Conservation (phyloP, 2,329 filamentous ascomycete species). For the Penicillium sp. region DNA sequence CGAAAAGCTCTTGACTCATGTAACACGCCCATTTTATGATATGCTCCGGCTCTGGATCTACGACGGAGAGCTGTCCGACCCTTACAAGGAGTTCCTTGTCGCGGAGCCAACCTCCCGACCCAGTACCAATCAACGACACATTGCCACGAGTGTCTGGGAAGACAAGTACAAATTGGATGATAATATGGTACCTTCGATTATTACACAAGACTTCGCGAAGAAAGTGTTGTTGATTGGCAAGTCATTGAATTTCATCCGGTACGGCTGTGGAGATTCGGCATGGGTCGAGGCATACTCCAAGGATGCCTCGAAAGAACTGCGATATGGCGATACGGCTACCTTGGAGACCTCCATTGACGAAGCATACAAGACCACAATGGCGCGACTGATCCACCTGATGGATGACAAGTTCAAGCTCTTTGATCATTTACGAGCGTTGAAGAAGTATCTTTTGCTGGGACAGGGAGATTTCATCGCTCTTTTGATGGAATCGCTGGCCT, state of each 20-base stretch:
- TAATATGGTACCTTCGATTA: constrained; percentile 86
- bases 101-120: constrained; percentile 64
- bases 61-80: constrained; percentile 94
- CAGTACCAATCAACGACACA: constrained; percentile 45
- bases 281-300: constrained; percentile 98
- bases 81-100: constrained; percentile 93
- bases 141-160: constrained; percentile 89
- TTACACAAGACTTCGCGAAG: constrained; percentile 86
- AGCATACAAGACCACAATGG: constrained; percentile 97
- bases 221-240: constrained; percentile 98
- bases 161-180: constrained; percentile 88
- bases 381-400: constrained; percentile 87
- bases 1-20: constrained; percentile 75
- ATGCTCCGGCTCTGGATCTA: constrained; percentile 97
- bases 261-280: constrained; percentile 84
- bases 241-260: constrained; percentile 94
- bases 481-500: constrained; percentile 91
- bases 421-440: constrained; percentile 83
- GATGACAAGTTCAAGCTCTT: constrained; percentile 91
- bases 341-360: constrained; percentile 92
- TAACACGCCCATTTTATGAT: constrained; percentile 92
- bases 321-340: constrained; percentile 87
- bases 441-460: constrained; percentile 88
- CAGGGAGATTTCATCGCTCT: constrained; percentile 96
- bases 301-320: constrained; percentile 81